Conservation (phyloP, 257 asterid species). For the Capsicum pubescens region DNA sequence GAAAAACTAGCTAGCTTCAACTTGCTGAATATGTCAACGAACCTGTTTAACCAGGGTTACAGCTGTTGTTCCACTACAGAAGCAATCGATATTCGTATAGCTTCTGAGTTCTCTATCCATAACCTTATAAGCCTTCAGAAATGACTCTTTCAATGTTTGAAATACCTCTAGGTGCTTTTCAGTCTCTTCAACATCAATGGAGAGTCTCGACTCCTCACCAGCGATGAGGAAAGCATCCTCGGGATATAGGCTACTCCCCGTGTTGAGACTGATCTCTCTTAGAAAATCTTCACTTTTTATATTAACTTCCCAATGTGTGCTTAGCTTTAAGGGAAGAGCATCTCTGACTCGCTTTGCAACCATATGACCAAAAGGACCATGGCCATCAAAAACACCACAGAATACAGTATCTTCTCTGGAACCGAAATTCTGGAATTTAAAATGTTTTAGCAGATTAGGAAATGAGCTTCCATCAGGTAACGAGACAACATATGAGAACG, state of each 20-base stretch:
- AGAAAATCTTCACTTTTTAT: conserved; percentile 58
- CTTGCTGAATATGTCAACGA: not conserved
- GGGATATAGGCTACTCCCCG: conserved; percentile 47
- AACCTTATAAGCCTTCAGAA: conserved; percentile 60
- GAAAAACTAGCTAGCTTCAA: not conserved
- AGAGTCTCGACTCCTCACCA: conserved; percentile 57
- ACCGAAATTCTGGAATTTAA: conserved; percentile 65
- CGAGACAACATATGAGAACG: not conserved
- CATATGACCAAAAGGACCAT: conserved; percentile 82
- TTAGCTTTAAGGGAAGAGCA: conserved; percentile 67
- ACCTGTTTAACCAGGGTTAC: conserved; percentile 42
- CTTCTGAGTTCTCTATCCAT: conserved; percentile 56
- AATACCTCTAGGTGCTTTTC: conserved; percentile 25
- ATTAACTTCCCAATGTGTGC: conserved; percentile 74
- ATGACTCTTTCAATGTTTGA: conserved; percentile 35
- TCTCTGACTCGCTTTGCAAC: conserved; percentile 81
- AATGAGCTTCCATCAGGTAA: not conserved
- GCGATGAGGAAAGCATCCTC: conserved; percentile 57
- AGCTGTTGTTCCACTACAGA: conserved; percentile 42
- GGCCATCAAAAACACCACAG: conserved; percentile 88
- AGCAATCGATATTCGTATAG: conserved; percentile 34
- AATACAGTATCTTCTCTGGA: conserved; percentile 71
- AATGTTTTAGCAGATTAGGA: not conserved
- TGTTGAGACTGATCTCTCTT: conserved; percentile 55
- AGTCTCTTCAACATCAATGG: conserved; percentile 52